Conservation (phyloP, 805 yeast species). For the Suhomyces vadensis region DNA sequence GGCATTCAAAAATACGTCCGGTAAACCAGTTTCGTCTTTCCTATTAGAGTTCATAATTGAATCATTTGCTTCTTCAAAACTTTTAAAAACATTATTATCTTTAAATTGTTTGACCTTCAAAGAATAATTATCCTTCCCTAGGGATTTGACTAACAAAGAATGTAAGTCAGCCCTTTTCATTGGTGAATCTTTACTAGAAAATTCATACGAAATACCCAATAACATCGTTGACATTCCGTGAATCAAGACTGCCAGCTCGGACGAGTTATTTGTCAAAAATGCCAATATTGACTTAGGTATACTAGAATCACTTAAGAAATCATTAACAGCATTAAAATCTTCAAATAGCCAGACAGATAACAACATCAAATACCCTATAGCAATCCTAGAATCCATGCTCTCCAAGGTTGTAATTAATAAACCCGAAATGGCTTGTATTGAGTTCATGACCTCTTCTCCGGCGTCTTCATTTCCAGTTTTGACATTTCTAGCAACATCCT, state of each 20-base stretch:
- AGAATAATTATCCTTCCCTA: constrained; percentile 80
- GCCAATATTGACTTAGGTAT: constrained; percentile 68
- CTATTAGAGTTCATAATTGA: constrained; percentile 46
- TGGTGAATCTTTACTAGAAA: constrained; percentile 63
- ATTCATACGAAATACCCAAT: constrained; percentile 80
- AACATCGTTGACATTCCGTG: constrained; percentile 74
- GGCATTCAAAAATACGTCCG: constrained; percentile 72
- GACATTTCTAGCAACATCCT: constrained; percentile 49
- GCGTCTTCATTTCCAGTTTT: constrained; percentile 55
- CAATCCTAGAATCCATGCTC: constrained; percentile 66
- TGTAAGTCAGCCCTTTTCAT: constrained; percentile 60
- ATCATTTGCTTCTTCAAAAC: constrained; percentile 50
- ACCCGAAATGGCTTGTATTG: constrained; percentile 78
- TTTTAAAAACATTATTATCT: constrained; percentile 54
- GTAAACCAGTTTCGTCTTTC: constrained; percentile 83
- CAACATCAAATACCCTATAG: constrained; percentile 76
- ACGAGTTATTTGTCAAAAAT: constrained; percentile 50
- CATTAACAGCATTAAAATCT: constrained; percentile 70
- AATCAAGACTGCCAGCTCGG: constrained; percentile 52
- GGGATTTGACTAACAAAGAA: constrained; percentile 60
- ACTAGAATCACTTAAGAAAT: constrained; percentile 67
- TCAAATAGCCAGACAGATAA: constrained; percentile 77
- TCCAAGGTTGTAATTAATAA: constrained; percentile 65
- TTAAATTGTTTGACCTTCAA: constrained; percentile 72
- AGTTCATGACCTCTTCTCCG: constrained; percentile 68